Base-by-base conservation (phyloP, 805 yeast species). In the Yarrowia divulgata region DNA sequence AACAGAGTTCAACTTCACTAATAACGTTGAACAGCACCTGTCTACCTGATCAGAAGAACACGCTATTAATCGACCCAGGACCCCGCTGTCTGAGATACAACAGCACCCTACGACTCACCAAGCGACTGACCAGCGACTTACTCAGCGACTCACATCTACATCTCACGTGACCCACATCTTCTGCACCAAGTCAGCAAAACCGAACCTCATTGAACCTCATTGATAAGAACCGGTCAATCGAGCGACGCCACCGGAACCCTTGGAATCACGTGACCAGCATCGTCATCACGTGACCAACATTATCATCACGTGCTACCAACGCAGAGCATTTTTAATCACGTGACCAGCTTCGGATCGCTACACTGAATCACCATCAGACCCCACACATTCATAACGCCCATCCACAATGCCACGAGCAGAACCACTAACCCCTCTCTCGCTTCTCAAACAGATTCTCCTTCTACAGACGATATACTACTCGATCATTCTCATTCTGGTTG, bases 401-500 rank as follows among this genome's bases (percentile, higher is more conserved):
- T 35, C 16, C 32, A 34, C 58, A 32, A 63, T 60, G 66, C 42
- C 48, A 23, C 55, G 55, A 29, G 39, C 62, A 40, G 87, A 84
- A 70, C 80, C 83, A 8, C 77, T 84, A 32, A 85, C 91, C 0
- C 92, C 93, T 0, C 74, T 81, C 50, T 83, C 87, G 66, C 84
- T 89, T 62, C 79, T 87, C 58, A 76, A 86, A 52, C 98, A 94
- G 78, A 94, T 94, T 19, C 77, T 92, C 7, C 80, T 91, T 29
- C 79, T 94, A 34, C 99, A 94, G 77, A 75, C 86, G 45, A 87
- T 91, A 70, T 93, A 93, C 79, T 94, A 94, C 75, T 74, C 85
- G 7, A 85, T 91, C 1, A 97, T 97, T 1, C 76, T 85, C 0
- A 75, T 89, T 8, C 78, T 91, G 54, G 89, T 93, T 72, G 85